phyloP scores from a whole-genome alignment of 1,139 yeast genomes.

The Taphrina pruni region DNA sequence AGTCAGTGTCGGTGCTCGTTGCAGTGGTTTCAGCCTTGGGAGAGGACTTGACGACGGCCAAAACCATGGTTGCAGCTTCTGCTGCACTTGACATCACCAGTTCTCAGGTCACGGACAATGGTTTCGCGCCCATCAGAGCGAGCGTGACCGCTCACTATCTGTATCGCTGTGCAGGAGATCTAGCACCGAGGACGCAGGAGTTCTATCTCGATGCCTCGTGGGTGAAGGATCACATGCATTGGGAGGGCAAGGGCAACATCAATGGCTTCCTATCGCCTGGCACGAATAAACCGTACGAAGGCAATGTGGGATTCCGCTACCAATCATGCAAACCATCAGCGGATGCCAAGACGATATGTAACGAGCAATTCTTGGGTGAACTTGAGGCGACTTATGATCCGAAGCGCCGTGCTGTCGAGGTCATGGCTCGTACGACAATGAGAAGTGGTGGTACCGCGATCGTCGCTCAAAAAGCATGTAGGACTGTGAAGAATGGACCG shows the following conservation, averaged over 20 bases:
- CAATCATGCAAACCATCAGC: neutral
- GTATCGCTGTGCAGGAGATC: neutral
- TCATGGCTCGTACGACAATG: neutral
- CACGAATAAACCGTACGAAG: neutral
- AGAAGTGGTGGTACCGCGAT: neutral
- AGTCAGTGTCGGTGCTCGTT: too few species aligned
- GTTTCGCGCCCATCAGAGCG: neutral
- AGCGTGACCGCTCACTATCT: conserved; percentile 8
- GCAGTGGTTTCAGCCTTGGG: too few species aligned
- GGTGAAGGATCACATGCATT: neutral
- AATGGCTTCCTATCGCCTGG: neutral
- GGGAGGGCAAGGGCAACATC: neutral
- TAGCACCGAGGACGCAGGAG: neutral
- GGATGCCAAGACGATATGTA: neutral
- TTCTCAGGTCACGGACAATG: too few species aligned
- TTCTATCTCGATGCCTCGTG: neutral
- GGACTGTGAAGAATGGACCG: neutral
- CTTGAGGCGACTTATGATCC: neutral
- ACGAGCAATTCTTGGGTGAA: neutral
- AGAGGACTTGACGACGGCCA: too few species aligned
- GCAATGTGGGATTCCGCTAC: neutral
- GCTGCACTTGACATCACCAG: neutral
- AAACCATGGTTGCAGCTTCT: neutral
- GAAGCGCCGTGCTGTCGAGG: neutral
- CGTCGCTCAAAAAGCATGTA: conserved; percentile 1